Percentiles rank a stretch among this genome's conserved stretches.
phyloP scores from a whole-genome alignment of 176 grass and related monocot species.

The Phoenix dactylifera region DNA sequence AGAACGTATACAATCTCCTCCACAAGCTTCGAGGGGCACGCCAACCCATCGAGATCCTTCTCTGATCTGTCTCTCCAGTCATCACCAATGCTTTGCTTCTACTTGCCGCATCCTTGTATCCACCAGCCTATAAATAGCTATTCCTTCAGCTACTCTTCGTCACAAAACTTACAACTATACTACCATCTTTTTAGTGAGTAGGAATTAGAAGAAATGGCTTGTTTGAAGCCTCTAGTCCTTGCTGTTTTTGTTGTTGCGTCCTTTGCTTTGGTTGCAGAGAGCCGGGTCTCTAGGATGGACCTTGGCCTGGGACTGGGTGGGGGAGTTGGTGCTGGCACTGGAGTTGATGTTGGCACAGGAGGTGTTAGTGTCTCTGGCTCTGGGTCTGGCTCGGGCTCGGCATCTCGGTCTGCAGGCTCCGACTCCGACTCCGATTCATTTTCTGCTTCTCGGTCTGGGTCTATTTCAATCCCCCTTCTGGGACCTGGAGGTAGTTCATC shows the following conservation, averaged over 20 bases:
- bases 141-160: too few species aligned
- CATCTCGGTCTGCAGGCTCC: background rate
- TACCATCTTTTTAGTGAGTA: too few species aligned
- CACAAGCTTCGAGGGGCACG: too few species aligned
- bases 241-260: constrained; percentile 5
- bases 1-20: too few species aligned
- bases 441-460: constrained; percentile 6
- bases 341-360: background rate
- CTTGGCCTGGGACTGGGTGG: constrained; percentile 43
- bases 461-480: background rate
- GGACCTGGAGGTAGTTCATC: background rate
- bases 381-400: constrained; percentile 16
- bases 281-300: constrained; percentile 44
- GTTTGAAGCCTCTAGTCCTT: constrained; percentile 18
- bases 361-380: constrained; percentile 1
- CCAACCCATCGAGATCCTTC: too few species aligned
- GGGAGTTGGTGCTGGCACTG: constrained; percentile 13
- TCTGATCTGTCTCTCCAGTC: too few species aligned
- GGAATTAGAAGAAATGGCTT: constrained; percentile 12
- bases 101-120: too few species aligned
- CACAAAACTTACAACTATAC: too few species aligned
- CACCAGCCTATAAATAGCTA: too few species aligned
- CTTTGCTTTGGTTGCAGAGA: constrained; percentile 17
- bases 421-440: background rate
- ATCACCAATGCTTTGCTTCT: too few species aligned